These are phyloP conservation scores for Lodderomyces margitis DNA, from an alignment of 1,139 yeast species.

Conservation along the genomic window DNA sequence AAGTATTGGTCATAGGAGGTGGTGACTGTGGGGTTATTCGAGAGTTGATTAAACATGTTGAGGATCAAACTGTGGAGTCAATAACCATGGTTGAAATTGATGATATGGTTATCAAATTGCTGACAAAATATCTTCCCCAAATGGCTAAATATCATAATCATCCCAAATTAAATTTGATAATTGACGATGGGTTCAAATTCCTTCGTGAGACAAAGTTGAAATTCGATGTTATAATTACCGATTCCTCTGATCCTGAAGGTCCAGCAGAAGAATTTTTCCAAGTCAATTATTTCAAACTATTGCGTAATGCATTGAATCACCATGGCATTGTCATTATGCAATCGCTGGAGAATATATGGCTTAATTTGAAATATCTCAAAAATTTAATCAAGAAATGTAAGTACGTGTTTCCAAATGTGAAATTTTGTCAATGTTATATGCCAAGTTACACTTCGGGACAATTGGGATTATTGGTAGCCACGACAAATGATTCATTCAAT, in stretches of 20 bases:
- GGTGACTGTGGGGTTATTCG: conserved; percentile 94
- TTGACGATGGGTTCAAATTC: conserved; percentile 89
- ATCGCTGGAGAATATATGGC: conserved; percentile 91
- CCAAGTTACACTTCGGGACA: conserved; percentile 98
- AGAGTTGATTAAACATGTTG: conserved; percentile 74
- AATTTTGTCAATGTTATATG: conserved; percentile 82
- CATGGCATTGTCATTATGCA: conserved; percentile 93
- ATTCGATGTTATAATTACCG: conserved; percentile 89
- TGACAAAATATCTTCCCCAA: conserved; percentile 72
- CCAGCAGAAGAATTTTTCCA: conserved; percentile 96
- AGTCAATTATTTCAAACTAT: conserved; percentile 71
- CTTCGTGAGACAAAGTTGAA: conserved; percentile 44
- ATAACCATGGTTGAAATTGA: conserved; percentile 91
- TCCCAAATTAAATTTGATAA: conserved; percentile 68
- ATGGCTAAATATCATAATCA: conserved; percentile 76
- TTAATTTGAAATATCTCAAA: conserved; percentile 66
- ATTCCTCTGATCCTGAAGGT: conserved; percentile 96
- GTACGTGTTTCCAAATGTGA: conserved; percentile 75
- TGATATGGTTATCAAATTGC: conserved; percentile 73
- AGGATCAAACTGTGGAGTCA: conserved; percentile 51
- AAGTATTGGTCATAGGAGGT: conserved; percentile 85
- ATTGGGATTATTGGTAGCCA: conserved; percentile 81
- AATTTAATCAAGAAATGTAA: conserved; percentile 59
- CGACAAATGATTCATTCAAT: conserved; percentile 53
- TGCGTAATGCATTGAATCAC: conserved; percentile 65